Conservation (phyloP, 306 rosid genomes). For the Lathyrus sativus region DNA sequence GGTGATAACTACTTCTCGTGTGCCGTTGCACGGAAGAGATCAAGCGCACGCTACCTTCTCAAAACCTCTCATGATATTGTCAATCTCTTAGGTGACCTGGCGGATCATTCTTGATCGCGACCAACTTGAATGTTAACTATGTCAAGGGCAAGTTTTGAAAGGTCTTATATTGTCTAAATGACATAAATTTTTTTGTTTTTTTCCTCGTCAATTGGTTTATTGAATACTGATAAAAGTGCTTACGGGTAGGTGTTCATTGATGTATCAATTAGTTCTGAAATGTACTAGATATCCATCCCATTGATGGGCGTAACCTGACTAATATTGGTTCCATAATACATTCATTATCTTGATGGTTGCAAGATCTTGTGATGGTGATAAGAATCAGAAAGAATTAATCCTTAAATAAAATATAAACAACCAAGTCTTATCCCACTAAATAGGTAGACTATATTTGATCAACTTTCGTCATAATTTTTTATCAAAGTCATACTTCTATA, state of each 20-base stretch:
- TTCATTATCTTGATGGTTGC: constrained; percentile 1
- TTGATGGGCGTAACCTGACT: constrained; percentile 17
- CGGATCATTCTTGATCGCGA: constrained; percentile 42
- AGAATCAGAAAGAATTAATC: background rate
- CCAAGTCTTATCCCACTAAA: too few relatives aligned
- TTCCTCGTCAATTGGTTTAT: background rate
- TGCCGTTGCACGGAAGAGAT: constrained; percentile 69
- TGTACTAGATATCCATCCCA: background rate
- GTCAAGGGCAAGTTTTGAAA: constrained; percentile 32
- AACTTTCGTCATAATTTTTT: too few relatives aligned
- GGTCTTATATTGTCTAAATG: constrained; percentile 2
- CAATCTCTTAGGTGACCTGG: constrained; percentile 64
- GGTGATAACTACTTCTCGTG: constrained; percentile 93
- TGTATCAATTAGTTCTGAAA: constrained; percentile 12
- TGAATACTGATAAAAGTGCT: constrained; percentile 9
- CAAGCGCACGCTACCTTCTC: constrained; percentile 83
- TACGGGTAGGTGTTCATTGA: background rate
- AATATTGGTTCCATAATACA: constrained; percentile 13
- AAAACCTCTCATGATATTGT: constrained; percentile 65
- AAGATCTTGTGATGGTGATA: background rate
- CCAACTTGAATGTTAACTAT: constrained; percentile 17
- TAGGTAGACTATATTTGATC: too few relatives aligned
- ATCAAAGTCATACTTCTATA: too few relatives aligned
- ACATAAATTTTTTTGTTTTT: background rate
- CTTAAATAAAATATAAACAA: too few relatives aligned